A percentile compares a stretch with the other conserved stretches of the same genome.
Evolutionary conservation across 176 grass and related monocot genomes (phyloP).

Genomic region (Bromus sterilis): DNA sequence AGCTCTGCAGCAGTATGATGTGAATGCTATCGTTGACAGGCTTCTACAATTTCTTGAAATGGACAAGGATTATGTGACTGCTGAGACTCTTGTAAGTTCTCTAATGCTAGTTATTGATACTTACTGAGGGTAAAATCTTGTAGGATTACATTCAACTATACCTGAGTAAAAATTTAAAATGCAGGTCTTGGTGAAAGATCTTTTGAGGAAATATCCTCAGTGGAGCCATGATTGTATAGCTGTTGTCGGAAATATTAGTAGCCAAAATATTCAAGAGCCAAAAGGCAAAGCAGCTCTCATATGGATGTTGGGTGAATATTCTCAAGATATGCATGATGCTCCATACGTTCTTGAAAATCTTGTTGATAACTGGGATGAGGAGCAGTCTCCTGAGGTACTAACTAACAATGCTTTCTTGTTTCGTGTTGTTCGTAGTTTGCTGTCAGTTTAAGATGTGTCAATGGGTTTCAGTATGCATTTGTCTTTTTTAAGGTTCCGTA

Average conservation of each 20-base stretch:
- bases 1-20: slow-evolving; percentile 95
- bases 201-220: slow-evolving; percentile 96
- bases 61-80: slow-evolving; percentile 98
- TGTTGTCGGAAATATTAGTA: slow-evolving; percentile 99
- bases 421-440: background rate
- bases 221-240: slow-evolving; percentile 99
- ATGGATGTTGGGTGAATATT: slow-evolving; percentile 99
- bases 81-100: slow-evolving; percentile 86
- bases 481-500: background rate
- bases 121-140: background rate
- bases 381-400: slow-evolving; percentile 76
- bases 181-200: slow-evolving; percentile 96
- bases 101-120: slow-evolving; percentile 3
- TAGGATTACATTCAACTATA: background rate
- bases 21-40: slow-evolving; percentile 97
- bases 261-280: slow-evolving; percentile 96
- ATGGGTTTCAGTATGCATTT: background rate
- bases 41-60: slow-evolving; percentile 99
- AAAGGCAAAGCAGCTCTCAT: slow-evolving; percentile 97
- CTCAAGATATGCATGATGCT: slow-evolving; percentile 94
- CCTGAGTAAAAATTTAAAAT: slow-evolving; percentile 16
- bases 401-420: background rate
- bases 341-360: slow-evolving; percentile 90
- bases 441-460: background rate
- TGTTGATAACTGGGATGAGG: slow-evolving; percentile 93